Evolutionary conservation across 495 filamentous ascomycete species (phyloP), one percentile per base, ranked within the genome.

Genomic region (Talaromyces liani): DNA sequence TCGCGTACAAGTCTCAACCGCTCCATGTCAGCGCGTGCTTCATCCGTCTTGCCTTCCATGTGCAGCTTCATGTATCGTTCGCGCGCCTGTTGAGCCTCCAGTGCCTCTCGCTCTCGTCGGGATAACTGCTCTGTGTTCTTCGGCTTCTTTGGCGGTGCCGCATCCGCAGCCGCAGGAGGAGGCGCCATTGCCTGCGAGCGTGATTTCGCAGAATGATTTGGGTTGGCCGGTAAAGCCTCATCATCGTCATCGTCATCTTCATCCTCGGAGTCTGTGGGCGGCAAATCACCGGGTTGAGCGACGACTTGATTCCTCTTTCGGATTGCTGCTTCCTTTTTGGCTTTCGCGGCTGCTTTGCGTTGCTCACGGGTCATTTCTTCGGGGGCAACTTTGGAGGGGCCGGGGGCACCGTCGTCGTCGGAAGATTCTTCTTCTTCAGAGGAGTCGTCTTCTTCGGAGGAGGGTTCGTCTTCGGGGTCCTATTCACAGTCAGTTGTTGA

Each of bases 31-130:
- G 91, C 87, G 67, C 88, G 89, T 22, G 93, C 94, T 80, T 98
- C 91, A 61, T 98, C 95, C 45, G 94, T 97, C 84, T 97, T 97
- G 62, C 94, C 94, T 68, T 91, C 91, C 63, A 91, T 91, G 69
- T 98, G 94, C 67, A 98, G 72, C 81, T 97, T 97, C 82, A 88
- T 83, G 70, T 97, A 98, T 61, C 88, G 82, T 80, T 97, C 93
- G 70, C 91, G 91, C 8, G 91, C 91, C 73, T 91, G 89, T 66
- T 89, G 87, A 0, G 93, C 92, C 78, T 96, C 87, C 27, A 95
- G 66, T 0, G 94, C 91, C 78, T 98, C 94, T 16, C 92, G 82
- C 84, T 98, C 93, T 45, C 89, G 85, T 31, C 93, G 83, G 59
- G 86, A 92, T 41, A 92, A 75, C 73, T 90, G 85, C 20, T 76